phyloP scores from a whole-genome alignment of 768 basidiomycete species.

The Boletus speciosus region DNA sequence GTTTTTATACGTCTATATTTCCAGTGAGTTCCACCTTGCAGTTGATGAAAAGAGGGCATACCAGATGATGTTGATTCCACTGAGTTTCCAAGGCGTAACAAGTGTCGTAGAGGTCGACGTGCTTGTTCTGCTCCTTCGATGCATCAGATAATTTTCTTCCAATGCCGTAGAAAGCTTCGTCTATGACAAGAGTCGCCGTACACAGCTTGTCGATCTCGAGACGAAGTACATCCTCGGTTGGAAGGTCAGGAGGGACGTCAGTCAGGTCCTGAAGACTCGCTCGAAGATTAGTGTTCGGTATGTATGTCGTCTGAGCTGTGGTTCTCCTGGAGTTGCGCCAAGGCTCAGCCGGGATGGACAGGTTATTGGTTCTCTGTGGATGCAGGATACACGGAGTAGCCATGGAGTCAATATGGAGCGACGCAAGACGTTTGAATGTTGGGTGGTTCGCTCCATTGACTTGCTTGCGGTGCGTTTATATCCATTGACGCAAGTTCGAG shows the following conservation, averaged over 20 bases:
- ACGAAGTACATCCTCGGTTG: conserved; percentile 11
- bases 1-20: conserved; percentile 9
- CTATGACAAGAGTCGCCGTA: conserved; percentile 15
- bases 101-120: conserved; percentile 6
- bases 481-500: background rate
- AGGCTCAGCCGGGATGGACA: background rate
- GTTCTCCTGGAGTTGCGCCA: background rate
- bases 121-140: conserved; percentile 6
- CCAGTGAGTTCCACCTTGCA: background rate
- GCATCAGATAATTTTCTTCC: conserved; percentile 6
- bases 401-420: background rate
- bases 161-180: conserved; percentile 15
- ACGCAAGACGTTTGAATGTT: background rate
- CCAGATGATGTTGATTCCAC: conserved; percentile 17
- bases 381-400: conserved; percentile 2
- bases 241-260: conserved; percentile 1
- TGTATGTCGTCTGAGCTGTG: background rate
- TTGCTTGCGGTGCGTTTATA: conserved; percentile 10
- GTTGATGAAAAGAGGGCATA: background rate
- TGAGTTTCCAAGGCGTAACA: conserved; percentile 10
- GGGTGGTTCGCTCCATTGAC: background rate
- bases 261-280: background rate
- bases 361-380: background rate
- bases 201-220: conserved; percentile 17
- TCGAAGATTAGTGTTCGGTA: background rate